phyloP scores from a whole-genome alignment of 2,329 filamentous ascomycete genomes.

The Epichloe aotearoae region DNA sequence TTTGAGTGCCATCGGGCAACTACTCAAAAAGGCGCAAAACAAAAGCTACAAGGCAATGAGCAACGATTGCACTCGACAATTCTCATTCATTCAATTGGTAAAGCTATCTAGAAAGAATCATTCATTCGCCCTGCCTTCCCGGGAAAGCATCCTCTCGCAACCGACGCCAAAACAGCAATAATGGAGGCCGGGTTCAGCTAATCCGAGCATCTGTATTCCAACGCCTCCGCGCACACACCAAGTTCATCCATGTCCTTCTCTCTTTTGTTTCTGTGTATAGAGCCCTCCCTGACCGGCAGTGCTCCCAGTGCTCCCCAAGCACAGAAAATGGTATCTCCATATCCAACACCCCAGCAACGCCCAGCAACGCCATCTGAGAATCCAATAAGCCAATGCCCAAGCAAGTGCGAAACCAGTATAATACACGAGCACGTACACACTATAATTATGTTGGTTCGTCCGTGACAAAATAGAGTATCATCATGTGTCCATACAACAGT shows the following conservation, averaged over 20 bases:
- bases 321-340: conserved; percentile 25
- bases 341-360: conserved; percentile 15
- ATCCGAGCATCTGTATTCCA: not conserved
- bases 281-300: conserved; percentile 9
- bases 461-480: not conserved
- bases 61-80: not conserved
- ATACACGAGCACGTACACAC: not conserved
- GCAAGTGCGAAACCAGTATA: conserved; percentile 10
- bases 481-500: conserved; percentile 5
- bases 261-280: not conserved
- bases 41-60: too few species aligned
- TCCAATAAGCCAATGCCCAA: conserved; percentile 16
- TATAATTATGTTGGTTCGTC: conserved; percentile 1
- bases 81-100: not conserved
- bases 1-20: too few species aligned
- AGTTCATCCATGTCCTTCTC: conserved; percentile 10
- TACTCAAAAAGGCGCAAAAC: too few species aligned
- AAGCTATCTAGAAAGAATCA: conserved; percentile 4
- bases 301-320: conserved; percentile 10
- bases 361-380: conserved; percentile 22
- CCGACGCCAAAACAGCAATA: not conserved
- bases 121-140: not conserved
- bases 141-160: not conserved
- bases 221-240: not conserved
- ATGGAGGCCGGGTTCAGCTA: not conserved